phyloP scores from a whole-genome alignment of 1,284 basidiomycete species.

The Vanrija sp. region DNA sequence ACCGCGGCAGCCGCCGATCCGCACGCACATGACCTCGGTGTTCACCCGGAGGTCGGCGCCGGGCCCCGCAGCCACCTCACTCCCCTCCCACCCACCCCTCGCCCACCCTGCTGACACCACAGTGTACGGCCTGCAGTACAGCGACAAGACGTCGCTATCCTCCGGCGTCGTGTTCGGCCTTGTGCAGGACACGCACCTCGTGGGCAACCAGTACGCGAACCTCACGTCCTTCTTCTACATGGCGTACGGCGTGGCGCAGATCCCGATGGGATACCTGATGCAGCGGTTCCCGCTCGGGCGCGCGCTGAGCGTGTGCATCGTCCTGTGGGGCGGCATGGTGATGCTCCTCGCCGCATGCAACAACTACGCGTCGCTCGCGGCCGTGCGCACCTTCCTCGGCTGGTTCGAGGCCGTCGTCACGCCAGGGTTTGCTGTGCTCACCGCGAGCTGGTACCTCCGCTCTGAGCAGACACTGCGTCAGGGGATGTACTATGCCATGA shows the following conservation, averaged over 20 bases:
- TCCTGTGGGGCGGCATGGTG: constrained; percentile 23
- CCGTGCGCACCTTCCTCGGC: constrained; percentile 27
- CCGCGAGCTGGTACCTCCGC: constrained; percentile 32
- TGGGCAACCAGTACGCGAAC: constrained; percentile 19
- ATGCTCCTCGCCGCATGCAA: constrained; percentile 23
- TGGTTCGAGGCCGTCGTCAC: constrained; percentile 17
- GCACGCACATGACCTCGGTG: too few species aligned
- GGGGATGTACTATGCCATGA: constrained; percentile 29
- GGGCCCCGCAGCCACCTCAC: too few species aligned
- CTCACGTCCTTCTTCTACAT: constrained; percentile 21
- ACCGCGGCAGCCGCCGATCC: too few species aligned
- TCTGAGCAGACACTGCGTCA: constrained; percentile 23
- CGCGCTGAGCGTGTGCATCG: constrained; percentile 11
- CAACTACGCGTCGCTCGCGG: constrained; percentile 23
- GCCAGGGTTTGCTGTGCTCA: constrained; percentile 19
- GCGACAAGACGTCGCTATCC: constrained; percentile 20
- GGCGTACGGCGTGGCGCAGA: constrained; percentile 21
- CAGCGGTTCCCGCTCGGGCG: constrained; percentile 28
- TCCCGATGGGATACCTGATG: constrained; percentile 24
- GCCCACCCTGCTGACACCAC: too few species aligned
- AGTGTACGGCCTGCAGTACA: constrained; percentile 2
- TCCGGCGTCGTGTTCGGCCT: constrained; percentile 23
- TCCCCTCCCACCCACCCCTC: too few species aligned
- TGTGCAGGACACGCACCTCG: constrained; percentile 17
- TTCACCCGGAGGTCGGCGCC: too few species aligned